Percentiles rank a stretch among this genome's conserved stretches.
Conservation (phyloP, 805 yeast genomes). For the Starmerella floricola region DNA sequence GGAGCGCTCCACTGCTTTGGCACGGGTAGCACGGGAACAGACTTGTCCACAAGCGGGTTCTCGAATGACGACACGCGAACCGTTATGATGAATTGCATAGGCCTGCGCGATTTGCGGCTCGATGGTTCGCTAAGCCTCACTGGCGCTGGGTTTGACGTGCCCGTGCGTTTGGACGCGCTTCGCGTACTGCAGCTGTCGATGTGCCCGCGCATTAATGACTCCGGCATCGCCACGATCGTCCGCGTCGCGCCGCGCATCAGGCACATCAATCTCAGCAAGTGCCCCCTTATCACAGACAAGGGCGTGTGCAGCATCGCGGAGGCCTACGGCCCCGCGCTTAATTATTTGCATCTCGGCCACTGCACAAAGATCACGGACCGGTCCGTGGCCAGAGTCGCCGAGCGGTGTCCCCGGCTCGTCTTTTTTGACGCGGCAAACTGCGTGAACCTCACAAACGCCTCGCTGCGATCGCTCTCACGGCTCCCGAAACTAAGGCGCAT, state of each 20-base stretch:
- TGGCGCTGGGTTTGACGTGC: conserved; percentile 45
- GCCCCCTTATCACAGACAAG: conserved; percentile 73
- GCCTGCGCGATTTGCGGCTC: conserved; percentile 11
- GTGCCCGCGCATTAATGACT: conserved; percentile 70
- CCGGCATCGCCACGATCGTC: conserved; percentile 59
- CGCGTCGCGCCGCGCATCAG: conserved; percentile 71
- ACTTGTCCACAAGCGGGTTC: neutral
- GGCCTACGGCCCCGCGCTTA: conserved; percentile 66
- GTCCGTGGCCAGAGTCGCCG: conserved; percentile 65
- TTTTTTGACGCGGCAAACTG: conserved; percentile 95
- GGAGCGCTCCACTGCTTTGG: conserved; percentile 48
- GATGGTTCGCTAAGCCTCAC: conserved; percentile 40
- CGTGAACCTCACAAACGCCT: conserved; percentile 70
- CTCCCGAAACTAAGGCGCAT: conserved; percentile 76
- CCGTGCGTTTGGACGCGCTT: conserved; percentile 50
- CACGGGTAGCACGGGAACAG: neutral
- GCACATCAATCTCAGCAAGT: conserved; percentile 80
- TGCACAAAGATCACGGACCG: conserved; percentile 81
- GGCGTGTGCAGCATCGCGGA: conserved; percentile 55
- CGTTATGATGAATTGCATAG: conserved; percentile 4
- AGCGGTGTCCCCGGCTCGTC: conserved; percentile 71
- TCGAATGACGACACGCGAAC: conserved; percentile 1
- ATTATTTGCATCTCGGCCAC: conserved; percentile 87
- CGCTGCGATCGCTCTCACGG: conserved; percentile 62
- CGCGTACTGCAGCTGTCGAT: conserved; percentile 77